Evolutionary conservation across 495 filamentous ascomycete species (phyloP).

Genomic region (Hapsidospora chrysogenum): DNA sequence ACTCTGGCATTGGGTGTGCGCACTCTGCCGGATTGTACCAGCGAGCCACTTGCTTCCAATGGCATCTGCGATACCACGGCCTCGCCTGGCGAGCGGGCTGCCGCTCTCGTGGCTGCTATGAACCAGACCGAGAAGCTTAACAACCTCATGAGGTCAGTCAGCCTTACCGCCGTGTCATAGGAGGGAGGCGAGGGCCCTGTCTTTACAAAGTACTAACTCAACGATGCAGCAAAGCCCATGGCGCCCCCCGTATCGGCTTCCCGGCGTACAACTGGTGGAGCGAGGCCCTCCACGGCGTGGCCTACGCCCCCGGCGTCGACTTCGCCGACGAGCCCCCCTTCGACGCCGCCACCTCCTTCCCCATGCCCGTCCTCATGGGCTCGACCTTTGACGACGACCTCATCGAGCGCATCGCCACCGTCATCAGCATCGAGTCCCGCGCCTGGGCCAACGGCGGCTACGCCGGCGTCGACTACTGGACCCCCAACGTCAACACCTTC

Average conservation of each 20-base stretch:
- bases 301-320: constrained; percentile 13
- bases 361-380: constrained; percentile 23
- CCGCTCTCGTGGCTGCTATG: constrained; percentile 22
- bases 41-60: constrained; percentile 16
- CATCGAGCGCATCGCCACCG: constrained; percentile 19
- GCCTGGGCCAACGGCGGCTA: constrained; percentile 46
- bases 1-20: too few relatives aligned
- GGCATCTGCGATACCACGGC: constrained; percentile 31
- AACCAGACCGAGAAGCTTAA: constrained; percentile 22
- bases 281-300: constrained; percentile 30
- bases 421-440: constrained; percentile 45
- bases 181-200: too few relatives aligned
- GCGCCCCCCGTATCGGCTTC: constrained; percentile 21
- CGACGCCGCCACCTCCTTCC: constrained; percentile 29
- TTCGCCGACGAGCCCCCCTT: constrained; percentile 18
- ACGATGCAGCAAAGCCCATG: constrained; percentile 16
- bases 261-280: constrained; percentile 34
- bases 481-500: constrained; percentile 56
- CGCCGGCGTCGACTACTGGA: constrained; percentile 44
- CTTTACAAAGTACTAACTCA: constrained; percentile 7
- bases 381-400: constrained; percentile 32
- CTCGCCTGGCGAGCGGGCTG: constrained; percentile 23
- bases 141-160: constrained; percentile 11
- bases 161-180: constrained; percentile 3
- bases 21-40: constrained; percentile 19